Evolutionary conservation across 129 eudicot genomes (phyloP), one percentile per base, ranked within the genome.

Genomic region (Ambrosia trifida): DNA sequence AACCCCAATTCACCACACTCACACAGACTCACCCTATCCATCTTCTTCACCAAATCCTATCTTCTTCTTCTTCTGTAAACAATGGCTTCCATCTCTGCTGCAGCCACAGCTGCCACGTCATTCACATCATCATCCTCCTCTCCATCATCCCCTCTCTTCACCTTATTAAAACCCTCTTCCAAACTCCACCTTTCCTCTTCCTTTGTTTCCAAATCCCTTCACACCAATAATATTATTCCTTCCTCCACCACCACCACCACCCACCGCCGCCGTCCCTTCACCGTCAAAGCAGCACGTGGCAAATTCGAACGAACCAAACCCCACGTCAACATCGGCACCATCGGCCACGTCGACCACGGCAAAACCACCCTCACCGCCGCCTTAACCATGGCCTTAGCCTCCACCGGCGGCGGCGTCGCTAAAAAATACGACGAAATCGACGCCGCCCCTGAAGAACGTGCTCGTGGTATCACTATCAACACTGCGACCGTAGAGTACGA

Each of bases 291-390:
- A 3, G 97, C 97, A 2, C 83, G 97, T 2, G 95, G 95, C 1
- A 90, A 90, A 49, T 90, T 83, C 87, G 97, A 90, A 78, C 75
- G 97, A 0, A 90, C 78, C 51, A 91, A 91, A 58, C 95, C 97
- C 72, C 97, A 91, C 11, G 87, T 91, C 80, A 91, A 91, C 73
- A 87, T 90, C 31, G 97, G 97, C 31, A 90, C 97, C 14, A 90
- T 90, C 73, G 97, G 97, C 73, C 97, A 91, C 68, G 97, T 88
- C 51, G 97, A 91, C 90, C 97, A 91, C 36, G 97, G 97, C 0
- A 91, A 91, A 2, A 91, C 97, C 64, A 91, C 97, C 5, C 90
- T 91, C 53, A 91, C 97, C 12, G 97, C 97, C 14, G 96, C 96
- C 6, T 83, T 91, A 19, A 90, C 97, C 65, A 90, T 90, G 97